Base-by-base conservation (phyloP, 345 rosid genomes). In the rapeseed (Brassica napus) region DNA sequence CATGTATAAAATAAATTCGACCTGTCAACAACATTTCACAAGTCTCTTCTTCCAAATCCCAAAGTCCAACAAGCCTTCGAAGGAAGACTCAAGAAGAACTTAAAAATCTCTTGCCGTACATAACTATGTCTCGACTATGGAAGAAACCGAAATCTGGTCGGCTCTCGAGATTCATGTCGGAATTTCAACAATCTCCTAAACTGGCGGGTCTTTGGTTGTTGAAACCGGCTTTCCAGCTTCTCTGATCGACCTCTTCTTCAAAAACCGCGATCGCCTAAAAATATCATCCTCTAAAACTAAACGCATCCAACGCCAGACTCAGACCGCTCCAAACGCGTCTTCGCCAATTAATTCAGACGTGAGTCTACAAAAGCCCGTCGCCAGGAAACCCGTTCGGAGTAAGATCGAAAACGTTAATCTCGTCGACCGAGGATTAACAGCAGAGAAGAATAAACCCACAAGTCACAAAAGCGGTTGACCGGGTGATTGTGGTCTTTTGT, bases 141-240 rank as follows among this genome's bases (percentile, higher is more conserved):
- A 92, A 89, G 79, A 91, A 60, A 60, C 65, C 15, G 0, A 60
- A 65, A 28, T 68, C 76, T 15, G 58, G 85, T 55, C 84, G 92
- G 58, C 72, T 92, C 64, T 88, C 91, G 6, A 88, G 91, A 34
- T 32, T 92, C 64, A 69, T 94, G 24, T 85, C 95, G 52, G 97
- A 90, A 71, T 86, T 92, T 78, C 97, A 87, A 37, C 65, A 84
- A 14, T 82, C 93, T 1, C 84, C 92, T 0, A 91, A 86, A 81
- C 89, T 16, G 54, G 54, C 5, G 54, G 15, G 5, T 47, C 54
- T 47, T 11, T 47, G 5, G 54, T 92, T 44, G 91, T 92, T 4
- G 83, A 91, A 83, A 90, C 98, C 16, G 99, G 98, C 6, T 95
- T 91, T 72, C 97, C 99, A 9, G 81, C 94, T 42, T 93, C 92